Conservation (phyloP, 805 yeast species). For the Metschnikowia kofuensis region DNA sequence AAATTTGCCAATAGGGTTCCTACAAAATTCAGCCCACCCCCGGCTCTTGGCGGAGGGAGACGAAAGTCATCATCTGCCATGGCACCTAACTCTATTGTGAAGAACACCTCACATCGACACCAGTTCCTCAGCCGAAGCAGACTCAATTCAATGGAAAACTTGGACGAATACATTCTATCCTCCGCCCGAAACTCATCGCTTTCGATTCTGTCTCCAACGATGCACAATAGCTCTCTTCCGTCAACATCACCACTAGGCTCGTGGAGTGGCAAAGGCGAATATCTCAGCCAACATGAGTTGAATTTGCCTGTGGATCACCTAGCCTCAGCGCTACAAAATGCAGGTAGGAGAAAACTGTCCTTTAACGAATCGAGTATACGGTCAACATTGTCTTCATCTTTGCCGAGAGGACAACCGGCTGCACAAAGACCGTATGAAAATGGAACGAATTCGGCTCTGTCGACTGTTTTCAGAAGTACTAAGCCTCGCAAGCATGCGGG, state of each 20-base stretch:
- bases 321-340: conserved; percentile 19
- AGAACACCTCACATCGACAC: conserved; percentile 22
- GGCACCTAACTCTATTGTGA: conserved; percentile 14
- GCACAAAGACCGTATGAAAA: conserved; percentile 6
- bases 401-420: conserved; percentile 13
- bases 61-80: conserved; percentile 31
- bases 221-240: conserved; percentile 18
- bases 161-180: conserved; percentile 40
- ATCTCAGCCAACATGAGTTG: conserved; percentile 7
- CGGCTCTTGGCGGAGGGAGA: conserved; percentile 22
- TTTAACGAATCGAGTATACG: conserved; percentile 44
- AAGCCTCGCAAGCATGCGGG: background rate
- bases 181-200: conserved; percentile 37
- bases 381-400: conserved; percentile 35
- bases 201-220: conserved; percentile 32
- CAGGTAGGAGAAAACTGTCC: conserved; percentile 35
- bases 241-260: conserved; percentile 25
- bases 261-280: conserved; percentile 19
- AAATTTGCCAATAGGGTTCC: conserved; percentile 45
- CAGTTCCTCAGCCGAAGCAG: conserved; percentile 38
- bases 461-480: background rate
- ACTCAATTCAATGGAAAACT: conserved; percentile 40
- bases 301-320: conserved; percentile 20
- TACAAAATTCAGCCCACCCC: conserved; percentile 37
- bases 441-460: background rate